Evolutionary conservation across 2,329 filamentous ascomycete species (phyloP).

Genomic region (Aureobasidium melanogenum): DNA sequence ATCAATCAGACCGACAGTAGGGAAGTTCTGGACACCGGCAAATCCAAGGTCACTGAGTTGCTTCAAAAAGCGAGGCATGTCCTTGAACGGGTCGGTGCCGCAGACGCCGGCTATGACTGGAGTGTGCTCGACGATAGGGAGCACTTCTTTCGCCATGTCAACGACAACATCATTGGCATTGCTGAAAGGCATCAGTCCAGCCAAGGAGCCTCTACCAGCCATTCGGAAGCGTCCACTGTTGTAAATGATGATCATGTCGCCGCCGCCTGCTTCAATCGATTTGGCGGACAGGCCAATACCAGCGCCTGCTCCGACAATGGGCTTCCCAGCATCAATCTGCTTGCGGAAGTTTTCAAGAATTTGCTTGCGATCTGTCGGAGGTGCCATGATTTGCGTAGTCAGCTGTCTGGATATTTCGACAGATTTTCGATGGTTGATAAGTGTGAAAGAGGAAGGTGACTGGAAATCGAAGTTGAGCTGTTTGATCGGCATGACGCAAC

Average conservation of each 20-base stretch:
- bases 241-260: constrained; percentile 63
- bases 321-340: constrained; percentile 45
- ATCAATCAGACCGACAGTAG: constrained; percentile 63
- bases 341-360: constrained; percentile 48
- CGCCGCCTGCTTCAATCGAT: constrained; percentile 58
- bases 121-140: constrained; percentile 54
- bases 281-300: constrained; percentile 64
- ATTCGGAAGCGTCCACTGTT: constrained; percentile 65
- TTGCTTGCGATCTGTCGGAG: constrained; percentile 47
- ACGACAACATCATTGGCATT: constrained; percentile 62
- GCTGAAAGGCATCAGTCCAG: constrained; percentile 62
- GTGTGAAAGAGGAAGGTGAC: background rate
- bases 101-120: constrained; percentile 64
- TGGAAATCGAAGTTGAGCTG: background rate
- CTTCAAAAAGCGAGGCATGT: constrained; percentile 50
- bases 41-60: constrained; percentile 57
- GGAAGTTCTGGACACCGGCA: constrained; percentile 64
- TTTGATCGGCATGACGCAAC: constrained; percentile 8
- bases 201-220: constrained; percentile 60
- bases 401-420: background rate
- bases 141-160: constrained; percentile 60
- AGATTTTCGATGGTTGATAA: background rate
- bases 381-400: constrained; percentile 40
- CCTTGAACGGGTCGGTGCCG: constrained; percentile 59
- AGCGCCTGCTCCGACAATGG: constrained; percentile 61